These are phyloP conservation scores for Nyssa sinensis DNA, from an alignment of 148 eudicot species.

Conservation along the genomic window DNA sequence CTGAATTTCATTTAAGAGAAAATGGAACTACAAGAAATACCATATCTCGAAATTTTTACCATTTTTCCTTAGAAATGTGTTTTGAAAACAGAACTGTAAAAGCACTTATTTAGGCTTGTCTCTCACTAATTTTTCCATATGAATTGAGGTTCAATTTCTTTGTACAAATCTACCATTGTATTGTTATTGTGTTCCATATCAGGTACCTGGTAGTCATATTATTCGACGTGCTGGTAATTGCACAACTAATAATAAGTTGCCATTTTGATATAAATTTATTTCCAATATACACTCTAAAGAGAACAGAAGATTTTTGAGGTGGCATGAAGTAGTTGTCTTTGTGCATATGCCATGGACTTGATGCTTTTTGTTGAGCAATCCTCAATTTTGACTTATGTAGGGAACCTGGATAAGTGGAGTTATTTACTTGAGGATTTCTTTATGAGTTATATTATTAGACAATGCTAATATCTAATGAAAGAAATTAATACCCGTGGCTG, in stretches of 20 bases:
- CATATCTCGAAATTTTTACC: background rate
- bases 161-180: too few species aligned
- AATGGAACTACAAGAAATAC: background rate
- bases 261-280: too few species aligned
- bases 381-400: background rate
- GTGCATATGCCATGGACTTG: background rate
- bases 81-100: background rate
- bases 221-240: background rate
- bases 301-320: too few species aligned
- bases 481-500: constrained; percentile 57
- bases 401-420: background rate
- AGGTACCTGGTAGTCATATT: background rate
- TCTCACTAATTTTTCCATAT: too few species aligned
- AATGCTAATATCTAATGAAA: constrained; percentile 15
- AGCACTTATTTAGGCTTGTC: background rate
- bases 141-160: too few species aligned
- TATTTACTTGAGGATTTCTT: background rate
- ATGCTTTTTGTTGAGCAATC: background rate
- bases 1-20: background rate
- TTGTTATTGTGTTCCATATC: background rate
- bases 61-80: background rate
- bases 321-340: background rate
- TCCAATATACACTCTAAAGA: too few species aligned
- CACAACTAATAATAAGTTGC: too few species aligned
- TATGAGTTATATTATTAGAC: constrained; percentile 12